Conservation (phyloP, 1,284 basidiomycete species). For the Malassezia sp. region DNA sequence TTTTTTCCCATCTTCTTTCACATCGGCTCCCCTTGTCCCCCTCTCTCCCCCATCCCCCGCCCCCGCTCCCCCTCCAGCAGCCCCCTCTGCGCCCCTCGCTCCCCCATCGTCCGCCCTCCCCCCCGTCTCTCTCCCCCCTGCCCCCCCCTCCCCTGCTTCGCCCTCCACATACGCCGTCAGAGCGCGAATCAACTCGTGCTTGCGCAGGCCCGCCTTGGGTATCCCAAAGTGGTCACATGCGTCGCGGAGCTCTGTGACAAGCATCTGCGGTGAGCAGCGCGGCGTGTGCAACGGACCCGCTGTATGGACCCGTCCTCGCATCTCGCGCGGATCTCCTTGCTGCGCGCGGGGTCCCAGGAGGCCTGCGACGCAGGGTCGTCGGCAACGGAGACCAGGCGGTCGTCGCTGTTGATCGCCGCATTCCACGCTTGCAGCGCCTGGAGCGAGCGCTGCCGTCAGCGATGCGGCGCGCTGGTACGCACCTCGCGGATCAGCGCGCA, state of each 20-base stretch:
- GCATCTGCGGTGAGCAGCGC: slow-evolving; percentile 16
- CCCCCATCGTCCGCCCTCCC: too few relatives aligned
- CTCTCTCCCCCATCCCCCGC: too few relatives aligned
- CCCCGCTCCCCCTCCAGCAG: too few relatives aligned
- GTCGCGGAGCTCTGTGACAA: slow-evolving; percentile 25
- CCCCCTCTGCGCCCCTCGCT: too few relatives aligned
- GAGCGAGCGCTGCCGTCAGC: slow-evolving; percentile 58
- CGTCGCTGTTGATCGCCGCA: slow-evolving; percentile 56
- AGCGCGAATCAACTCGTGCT: slow-evolving; percentile 31
- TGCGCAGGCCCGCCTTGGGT: slow-evolving; percentile 29
- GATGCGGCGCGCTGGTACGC: slow-evolving; percentile 13
- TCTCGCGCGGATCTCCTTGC: slow-evolving; percentile 3
- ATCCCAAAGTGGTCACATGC: slow-evolving; percentile 30
- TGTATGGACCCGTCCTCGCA: slow-evolving; percentile 3
- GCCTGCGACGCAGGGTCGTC: background rate
- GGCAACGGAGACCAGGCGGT: slow-evolving; percentile 8
- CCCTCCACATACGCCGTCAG: slow-evolving; percentile 23
- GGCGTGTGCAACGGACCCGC: slow-evolving; percentile 6
- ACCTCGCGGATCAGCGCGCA: slow-evolving; percentile 69
- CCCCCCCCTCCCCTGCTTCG: too few relatives aligned
- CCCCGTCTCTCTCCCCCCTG: too few relatives aligned
- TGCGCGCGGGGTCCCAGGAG: background rate
- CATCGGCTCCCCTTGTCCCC: too few relatives aligned
- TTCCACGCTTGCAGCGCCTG: slow-evolving; percentile 66
- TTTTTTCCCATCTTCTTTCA: too few relatives aligned